These are phyloP conservation scores for Mucor piriformis DNA, from an alignment of 371 early-diverging fungal genomes.

Conservation along the genomic window DNA sequence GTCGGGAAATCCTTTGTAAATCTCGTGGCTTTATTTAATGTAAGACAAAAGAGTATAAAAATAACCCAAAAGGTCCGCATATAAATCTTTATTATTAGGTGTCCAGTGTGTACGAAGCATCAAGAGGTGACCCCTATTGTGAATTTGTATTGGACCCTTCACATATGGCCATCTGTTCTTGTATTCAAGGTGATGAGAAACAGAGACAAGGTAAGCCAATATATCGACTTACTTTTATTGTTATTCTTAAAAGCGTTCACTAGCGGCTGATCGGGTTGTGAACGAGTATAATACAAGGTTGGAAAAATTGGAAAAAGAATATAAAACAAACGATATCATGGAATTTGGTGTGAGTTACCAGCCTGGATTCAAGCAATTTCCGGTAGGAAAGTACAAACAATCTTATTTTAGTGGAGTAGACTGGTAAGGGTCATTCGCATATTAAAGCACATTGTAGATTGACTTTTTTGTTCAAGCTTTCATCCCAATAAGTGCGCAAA, in stretches of 20 bases:
- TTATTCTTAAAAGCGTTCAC: too few species aligned
- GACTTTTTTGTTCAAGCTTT: slow-evolving; percentile 48
- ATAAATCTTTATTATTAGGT: slow-evolving; percentile 32
- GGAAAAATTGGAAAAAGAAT: slow-evolving; percentile 51
- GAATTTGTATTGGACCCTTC: slow-evolving; percentile 53
- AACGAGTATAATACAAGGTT: slow-evolving; percentile 62
- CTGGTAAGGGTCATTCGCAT: slow-evolving; percentile 54
- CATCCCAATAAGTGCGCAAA: slow-evolving; percentile 70
- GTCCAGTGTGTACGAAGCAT: slow-evolving; percentile 59
- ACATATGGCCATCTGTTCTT: slow-evolving; percentile 58
- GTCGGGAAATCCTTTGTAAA: slow-evolving; percentile 60
- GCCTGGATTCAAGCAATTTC: slow-evolving; percentile 62
- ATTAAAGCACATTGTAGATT: slow-evolving; percentile 6
- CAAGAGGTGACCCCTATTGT: slow-evolving; percentile 61
- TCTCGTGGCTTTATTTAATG: slow-evolving; percentile 62
- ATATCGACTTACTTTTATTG: neutral
- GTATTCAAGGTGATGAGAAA: slow-evolving; percentile 48
- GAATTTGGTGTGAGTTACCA: slow-evolving; percentile 64
- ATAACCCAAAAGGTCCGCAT: neutral
- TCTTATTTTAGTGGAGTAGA: slow-evolving; percentile 65
- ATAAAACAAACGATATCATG: slow-evolving; percentile 35
- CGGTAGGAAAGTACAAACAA: slow-evolving; percentile 56
- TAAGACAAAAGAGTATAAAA: slow-evolving; percentile 21
- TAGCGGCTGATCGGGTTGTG: slow-evolving; percentile 61
- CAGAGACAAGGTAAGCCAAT: slow-evolving; percentile 48